Base-by-base conservation (phyloP, 2,329 filamentous ascomycete genomes). In the Magnaporthiopsis rhizophila region DNA sequence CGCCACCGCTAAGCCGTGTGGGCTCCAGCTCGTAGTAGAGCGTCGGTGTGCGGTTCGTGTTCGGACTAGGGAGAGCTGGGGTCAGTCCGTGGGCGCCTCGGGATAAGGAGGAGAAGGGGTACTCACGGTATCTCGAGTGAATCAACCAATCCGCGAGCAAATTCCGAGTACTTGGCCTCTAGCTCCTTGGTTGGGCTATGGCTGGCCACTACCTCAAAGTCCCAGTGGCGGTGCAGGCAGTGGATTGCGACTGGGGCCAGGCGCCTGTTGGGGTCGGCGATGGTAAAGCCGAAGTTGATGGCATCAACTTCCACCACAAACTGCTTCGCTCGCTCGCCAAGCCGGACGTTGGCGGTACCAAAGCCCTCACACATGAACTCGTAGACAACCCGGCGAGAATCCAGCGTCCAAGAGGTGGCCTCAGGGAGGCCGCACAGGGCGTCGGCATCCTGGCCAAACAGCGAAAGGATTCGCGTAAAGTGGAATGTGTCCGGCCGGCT, bases 191-290 rank as follows among this genome's bases (percentile, higher is more conserved):
- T 67, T 5, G 68, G 58, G 58, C 64, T 67, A 63, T 71, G 68
- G 3, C 66, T 62, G n/a, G 71, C 61, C 8, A 66, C 59, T 9
- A 73, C 65, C n/a, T 68, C 69, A 9, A 72, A 63, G 62, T 75
- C 74, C 74, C 72, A 75, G 60, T 71, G 68, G 18, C 70, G 71
- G 4, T 67, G 69, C 21, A 74, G 66, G 26, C 71, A 74, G 65
- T 75, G 73, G 9, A 75, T 65, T 63, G 67, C 70, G 15, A 74
- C 60, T 7, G 68, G 67, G 7, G 64, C 64, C 11, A 66, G 63
- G 4, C 38, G 64, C 56, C 69, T 63, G 21, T 63, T 36, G 3
- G 64, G n/a, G 13, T 67, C 57, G n/a, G 68, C 71, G 28, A 74
- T 65, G 9, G 57, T 68, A 63, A 71, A 73, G 0, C 62, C 64